These are phyloP conservation scores for Pseudohalonectria lignicola DNA, from an alignment of 2,329 filamentous ascomycete genomes.

Conservation along the genomic window DNA sequence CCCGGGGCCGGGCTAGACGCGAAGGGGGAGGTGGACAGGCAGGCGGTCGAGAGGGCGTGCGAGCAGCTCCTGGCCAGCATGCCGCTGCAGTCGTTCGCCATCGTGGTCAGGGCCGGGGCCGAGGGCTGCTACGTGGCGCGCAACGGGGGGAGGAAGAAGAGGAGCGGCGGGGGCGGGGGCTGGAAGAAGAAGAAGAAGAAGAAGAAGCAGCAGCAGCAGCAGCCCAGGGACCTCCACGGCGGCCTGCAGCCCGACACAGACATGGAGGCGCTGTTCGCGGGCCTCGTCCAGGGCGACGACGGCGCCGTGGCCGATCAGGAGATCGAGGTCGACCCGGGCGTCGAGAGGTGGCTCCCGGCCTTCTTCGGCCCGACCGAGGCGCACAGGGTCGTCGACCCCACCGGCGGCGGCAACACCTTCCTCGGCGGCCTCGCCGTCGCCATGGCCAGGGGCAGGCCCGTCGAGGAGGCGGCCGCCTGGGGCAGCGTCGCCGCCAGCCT, in stretches of 20 bases:
- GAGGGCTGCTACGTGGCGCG: slow-evolving; percentile 58
- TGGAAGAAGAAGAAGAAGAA: slow-evolving; percentile 8
- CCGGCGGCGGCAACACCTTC: slow-evolving; percentile 6
- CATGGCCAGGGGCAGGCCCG: slow-evolving; percentile 44
- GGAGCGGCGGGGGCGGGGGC: slow-evolving; percentile 22
- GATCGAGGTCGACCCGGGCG: slow-evolving; percentile 51
- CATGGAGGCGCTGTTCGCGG: slow-evolving; percentile 51
- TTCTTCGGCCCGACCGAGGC: slow-evolving; percentile 28
- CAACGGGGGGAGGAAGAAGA: slow-evolving; percentile 34
- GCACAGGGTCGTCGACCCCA: slow-evolving; percentile 55
- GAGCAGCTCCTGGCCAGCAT: slow-evolving; percentile 53
- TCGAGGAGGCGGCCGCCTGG: slow-evolving; percentile 65
- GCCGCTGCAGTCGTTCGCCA: slow-evolving; percentile 51
- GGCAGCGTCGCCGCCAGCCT: slow-evolving; percentile 80
- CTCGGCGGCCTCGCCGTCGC: slow-evolving; percentile 49
- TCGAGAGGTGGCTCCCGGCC: slow-evolving; percentile 67
- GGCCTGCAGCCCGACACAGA: slow-evolving; percentile 49
- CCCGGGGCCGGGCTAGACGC: slow-evolving; percentile 40
- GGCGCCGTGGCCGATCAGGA: slow-evolving; percentile 39
- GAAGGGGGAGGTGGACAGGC: slow-evolving; percentile 37
- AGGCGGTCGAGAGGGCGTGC: slow-evolving; percentile 45
- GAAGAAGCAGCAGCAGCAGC: slow-evolving; percentile 9
- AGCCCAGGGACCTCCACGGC: slow-evolving; percentile 21
- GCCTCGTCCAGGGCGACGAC: slow-evolving; percentile 40
- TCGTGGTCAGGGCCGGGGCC: slow-evolving; percentile 62